Percentiles rank a stretch among this genome's conserved stretches.
phyloP scores from a whole-genome alignment of 345 rosid species.

The Gossypium longicalyx region DNA sequence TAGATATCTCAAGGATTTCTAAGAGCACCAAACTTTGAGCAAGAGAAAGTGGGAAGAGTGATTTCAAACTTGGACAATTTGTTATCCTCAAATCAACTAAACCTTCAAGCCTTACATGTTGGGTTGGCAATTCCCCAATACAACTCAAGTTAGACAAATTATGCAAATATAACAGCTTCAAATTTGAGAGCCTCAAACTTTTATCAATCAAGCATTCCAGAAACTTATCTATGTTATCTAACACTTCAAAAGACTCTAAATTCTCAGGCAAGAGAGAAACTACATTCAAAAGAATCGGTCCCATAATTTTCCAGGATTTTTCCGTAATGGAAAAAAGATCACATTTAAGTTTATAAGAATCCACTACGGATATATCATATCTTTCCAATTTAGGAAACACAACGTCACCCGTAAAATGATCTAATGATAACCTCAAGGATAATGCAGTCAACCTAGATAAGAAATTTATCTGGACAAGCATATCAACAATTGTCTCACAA shows the following conservation, averaged over 20 bases:
- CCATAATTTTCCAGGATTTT: not conserved
- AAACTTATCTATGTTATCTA: not conserved
- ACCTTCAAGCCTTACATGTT: not conserved
- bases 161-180: not conserved
- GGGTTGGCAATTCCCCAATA: not conserved
- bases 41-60: not conserved
- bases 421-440: not conserved
- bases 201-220: not conserved
- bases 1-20: not conserved
- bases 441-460: not conserved
- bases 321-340: too few species aligned
- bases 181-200: not conserved
- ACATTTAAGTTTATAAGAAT: too few species aligned
- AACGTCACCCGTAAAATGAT: not conserved
- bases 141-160: not conserved
- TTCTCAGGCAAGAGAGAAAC: not conserved
- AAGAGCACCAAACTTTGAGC: not conserved
- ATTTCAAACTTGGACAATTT: not conserved
- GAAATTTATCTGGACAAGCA: not conserved
- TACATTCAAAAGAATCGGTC: not conserved
- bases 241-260: not conserved
- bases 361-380: not conserved
- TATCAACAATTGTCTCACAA: not conserved
- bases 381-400: not conserved
- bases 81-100: not conserved